phyloP scores from a whole-genome alignment of 2,329 filamentous ascomycete genomes.

The Bipolaris zeicola region DNA sequence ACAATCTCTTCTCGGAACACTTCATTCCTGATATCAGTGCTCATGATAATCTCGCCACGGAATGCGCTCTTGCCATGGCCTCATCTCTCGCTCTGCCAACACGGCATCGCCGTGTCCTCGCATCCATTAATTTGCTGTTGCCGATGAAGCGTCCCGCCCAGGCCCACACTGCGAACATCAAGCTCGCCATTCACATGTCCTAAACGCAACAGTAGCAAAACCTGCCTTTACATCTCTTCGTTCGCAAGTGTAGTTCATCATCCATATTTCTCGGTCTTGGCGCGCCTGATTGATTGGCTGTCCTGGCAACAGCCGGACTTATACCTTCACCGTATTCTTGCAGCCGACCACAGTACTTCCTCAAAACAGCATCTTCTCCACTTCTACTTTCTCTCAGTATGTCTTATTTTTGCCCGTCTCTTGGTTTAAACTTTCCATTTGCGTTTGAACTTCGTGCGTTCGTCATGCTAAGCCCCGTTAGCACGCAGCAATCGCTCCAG shows the following conservation, averaged over 20 bases:
- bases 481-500: conserved; percentile 13
- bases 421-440: conserved; percentile 8
- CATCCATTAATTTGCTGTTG: background rate
- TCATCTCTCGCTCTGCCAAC: background rate
- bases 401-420: conserved; percentile 18
- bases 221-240: background rate
- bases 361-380: background rate
- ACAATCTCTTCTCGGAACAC: background rate
- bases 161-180: conserved; percentile 2
- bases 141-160: background rate
- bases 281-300: conserved; percentile 15
- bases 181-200: background rate
- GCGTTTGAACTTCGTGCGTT: conserved; percentile 5
- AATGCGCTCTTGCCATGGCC: background rate
- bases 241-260: background rate
- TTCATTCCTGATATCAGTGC: background rate
- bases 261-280: conserved; percentile 9
- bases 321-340: conserved; percentile 15
- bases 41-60: background rate
- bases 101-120: background rate
- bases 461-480: conserved; percentile 26
- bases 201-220: background rate
- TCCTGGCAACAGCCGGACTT: conserved; percentile 12
- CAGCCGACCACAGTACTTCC: background rate
- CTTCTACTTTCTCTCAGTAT: conserved; percentile 13